Evolutionary conservation across 345 rosid species (phyloP).

Genomic region (Lumnitzera racemosa): DNA sequence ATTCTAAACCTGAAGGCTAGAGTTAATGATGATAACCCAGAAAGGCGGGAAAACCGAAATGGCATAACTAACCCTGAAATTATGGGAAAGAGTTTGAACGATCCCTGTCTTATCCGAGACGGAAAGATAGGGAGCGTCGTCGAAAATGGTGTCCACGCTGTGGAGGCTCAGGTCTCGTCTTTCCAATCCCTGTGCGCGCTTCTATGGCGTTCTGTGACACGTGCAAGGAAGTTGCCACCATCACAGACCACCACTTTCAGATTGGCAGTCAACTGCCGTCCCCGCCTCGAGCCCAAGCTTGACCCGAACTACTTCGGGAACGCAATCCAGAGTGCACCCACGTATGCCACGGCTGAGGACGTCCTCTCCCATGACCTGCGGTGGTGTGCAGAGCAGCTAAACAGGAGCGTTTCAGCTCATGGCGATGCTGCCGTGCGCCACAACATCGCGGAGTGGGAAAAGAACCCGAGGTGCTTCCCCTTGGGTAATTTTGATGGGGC

Average conservation of each 20-base stretch:
- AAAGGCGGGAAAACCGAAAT: not conserved
- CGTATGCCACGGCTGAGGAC: slow-evolving; percentile 60
- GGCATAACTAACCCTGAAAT: slow-evolving; percentile 40
- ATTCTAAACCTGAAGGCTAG: slow-evolving; percentile 53
- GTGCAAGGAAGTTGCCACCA: slow-evolving; percentile 60
- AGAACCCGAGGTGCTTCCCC: slow-evolving; percentile 72
- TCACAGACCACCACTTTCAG: slow-evolving; percentile 65
- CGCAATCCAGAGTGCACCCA: slow-evolving; percentile 90
- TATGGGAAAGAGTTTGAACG: slow-evolving; percentile 63
- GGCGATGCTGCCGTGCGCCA: slow-evolving; percentile 39
- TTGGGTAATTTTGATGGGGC: slow-evolving; percentile 89
- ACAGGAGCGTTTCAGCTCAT: slow-evolving; percentile 49
- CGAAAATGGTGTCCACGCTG: slow-evolving; percentile 21
- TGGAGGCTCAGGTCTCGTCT: slow-evolving; percentile 60
- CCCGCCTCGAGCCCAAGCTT: slow-evolving; percentile 58
- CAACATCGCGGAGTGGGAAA: slow-evolving; percentile 59
- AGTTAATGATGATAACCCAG: slow-evolving; percentile 14
- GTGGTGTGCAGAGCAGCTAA: slow-evolving; percentile 78
- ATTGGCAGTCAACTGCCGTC: slow-evolving; percentile 90
- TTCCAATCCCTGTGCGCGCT: slow-evolving; percentile 74
- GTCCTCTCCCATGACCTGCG: slow-evolving; percentile 62
- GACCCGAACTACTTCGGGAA: slow-evolving; percentile 79
- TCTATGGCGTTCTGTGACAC: slow-evolving; percentile 80
- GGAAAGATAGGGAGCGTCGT: slow-evolving; percentile 26
- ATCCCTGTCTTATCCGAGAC: slow-evolving; percentile 11